Conservation (phyloP, 176 grass and related monocot genomes). For the Aegilops longissima region DNA sequence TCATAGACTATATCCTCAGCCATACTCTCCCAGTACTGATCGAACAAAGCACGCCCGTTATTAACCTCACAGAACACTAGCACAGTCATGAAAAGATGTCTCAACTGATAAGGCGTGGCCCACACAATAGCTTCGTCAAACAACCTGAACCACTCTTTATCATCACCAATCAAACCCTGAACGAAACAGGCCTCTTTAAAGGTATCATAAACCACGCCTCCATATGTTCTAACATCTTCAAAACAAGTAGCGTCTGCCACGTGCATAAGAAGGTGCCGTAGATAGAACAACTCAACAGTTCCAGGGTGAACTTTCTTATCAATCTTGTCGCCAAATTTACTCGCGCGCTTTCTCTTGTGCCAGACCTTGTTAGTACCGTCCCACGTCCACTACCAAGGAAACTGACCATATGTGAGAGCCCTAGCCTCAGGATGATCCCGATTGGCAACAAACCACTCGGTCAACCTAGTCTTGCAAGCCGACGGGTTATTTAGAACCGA, state of each 20-base stretch:
- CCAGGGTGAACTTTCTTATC: background rate
- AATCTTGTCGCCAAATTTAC: background rate
- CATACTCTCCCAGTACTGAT: background rate
- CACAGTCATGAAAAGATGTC: background rate
- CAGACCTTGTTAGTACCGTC: accelerated
- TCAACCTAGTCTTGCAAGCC: background rate
- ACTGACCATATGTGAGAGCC: background rate
- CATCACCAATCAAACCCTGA: background rate
- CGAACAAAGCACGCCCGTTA: background rate
- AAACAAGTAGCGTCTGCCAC: no score
- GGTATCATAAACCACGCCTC: background rate
- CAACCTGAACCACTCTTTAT: background rate
- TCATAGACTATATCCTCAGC: background rate
- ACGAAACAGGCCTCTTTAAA: background rate
- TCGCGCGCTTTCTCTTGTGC: background rate
- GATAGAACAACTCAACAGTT: background rate
- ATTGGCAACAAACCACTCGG: background rate
- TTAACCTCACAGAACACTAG: background rate
- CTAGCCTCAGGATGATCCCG: accelerated
- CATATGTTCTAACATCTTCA: no score
- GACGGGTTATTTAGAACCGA: background rate
- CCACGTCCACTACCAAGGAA: background rate
- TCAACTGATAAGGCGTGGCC: background rate
- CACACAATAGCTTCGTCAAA: background rate
- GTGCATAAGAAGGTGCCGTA: background rate